A percentile compares a stretch with the other conserved stretches of the same genome.
These are phyloP conservation scores for Alternaria sp. DNA, from an alignment of 2,329 filamentous ascomycete genomes.

Conservation along the genomic window DNA sequence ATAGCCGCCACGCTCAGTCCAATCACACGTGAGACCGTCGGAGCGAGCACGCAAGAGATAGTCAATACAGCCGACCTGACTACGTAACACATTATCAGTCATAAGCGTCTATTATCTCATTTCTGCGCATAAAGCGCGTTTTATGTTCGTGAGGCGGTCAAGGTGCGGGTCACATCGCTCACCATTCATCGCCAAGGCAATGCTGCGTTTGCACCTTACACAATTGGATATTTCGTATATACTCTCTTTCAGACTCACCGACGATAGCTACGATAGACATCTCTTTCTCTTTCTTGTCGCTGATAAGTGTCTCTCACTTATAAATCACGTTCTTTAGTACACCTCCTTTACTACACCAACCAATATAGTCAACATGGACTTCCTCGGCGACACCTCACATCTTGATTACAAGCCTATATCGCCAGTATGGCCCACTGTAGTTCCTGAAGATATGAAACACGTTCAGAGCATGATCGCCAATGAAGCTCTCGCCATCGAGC, in stretches of 20 bases:
- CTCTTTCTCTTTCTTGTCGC: no score
- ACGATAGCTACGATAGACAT: no score
- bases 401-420: not conserved
- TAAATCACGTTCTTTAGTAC: no score
- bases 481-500: not conserved
- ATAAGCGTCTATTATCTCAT: not conserved
- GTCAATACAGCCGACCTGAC: not conserved
- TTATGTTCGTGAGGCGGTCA: not conserved
- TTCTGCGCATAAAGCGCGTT: not conserved
- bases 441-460: not conserved
- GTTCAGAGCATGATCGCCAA: not conserved
- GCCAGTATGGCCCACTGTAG: not conserved
- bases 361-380: not conserved
- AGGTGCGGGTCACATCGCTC: not conserved
- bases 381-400: not conserved
- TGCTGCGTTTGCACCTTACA: not conserved
- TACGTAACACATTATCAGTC: not conserved
- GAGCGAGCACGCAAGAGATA: not conserved
- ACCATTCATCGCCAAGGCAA: not conserved
- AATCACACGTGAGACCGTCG: not conserved
- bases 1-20: not conserved
- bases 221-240: no score
- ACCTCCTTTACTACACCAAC: not conserved
- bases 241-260: no score
- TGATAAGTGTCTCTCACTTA: not conserved